A percentile compares a stretch with the other conserved stretches of the same genome.
Evolutionary conservation across 148 eudicot genomes (phyloP).

Genomic region (Vaccinium macrocarpon): DNA sequence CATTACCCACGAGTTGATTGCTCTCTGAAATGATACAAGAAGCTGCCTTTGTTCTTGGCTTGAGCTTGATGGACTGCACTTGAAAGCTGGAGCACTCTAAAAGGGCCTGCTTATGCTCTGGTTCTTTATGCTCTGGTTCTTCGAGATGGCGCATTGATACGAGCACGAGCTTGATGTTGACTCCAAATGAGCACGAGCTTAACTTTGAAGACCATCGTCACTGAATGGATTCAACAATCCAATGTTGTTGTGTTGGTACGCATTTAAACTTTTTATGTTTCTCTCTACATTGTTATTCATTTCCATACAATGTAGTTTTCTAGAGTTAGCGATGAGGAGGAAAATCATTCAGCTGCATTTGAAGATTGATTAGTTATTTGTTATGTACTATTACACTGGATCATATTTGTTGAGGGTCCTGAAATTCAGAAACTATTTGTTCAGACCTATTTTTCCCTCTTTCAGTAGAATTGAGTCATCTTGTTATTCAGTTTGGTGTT

Average conservation of each 20-base stretch:
- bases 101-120: constrained; percentile 11
- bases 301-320: constrained; percentile 35
- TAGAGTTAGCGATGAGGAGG: constrained; percentile 23
- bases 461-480: constrained; percentile 7
- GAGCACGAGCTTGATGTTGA: constrained; percentile 2
- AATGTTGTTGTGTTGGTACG: constrained; percentile 29
- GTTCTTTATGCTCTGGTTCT: constrained; percentile 12
- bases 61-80: constrained; percentile 21
- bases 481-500: constrained; percentile 7
- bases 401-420: constrained; percentile 15
- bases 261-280: constrained; percentile 19
- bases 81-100: not conserved
- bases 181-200: not conserved
- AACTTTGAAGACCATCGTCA: constrained; percentile 10
- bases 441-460: constrained; percentile 6
- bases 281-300: constrained; percentile 35
- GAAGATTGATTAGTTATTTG: constrained; percentile 15
- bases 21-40: not conserved
- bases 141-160: not conserved
- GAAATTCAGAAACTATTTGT: constrained; percentile 15
- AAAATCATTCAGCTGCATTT: constrained; percentile 12
- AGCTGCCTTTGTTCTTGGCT: constrained; percentile 16
- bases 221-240: constrained; percentile 29
- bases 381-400: constrained; percentile 9
- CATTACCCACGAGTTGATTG: not conserved